Percentiles rank a stretch among this genome's conserved stretches.
These are phyloP conservation scores for Stagonosporopsis chrysanthemi DNA, from an alignment of 2,329 filamentous ascomycete genomes.

Conservation along the genomic window DNA sequence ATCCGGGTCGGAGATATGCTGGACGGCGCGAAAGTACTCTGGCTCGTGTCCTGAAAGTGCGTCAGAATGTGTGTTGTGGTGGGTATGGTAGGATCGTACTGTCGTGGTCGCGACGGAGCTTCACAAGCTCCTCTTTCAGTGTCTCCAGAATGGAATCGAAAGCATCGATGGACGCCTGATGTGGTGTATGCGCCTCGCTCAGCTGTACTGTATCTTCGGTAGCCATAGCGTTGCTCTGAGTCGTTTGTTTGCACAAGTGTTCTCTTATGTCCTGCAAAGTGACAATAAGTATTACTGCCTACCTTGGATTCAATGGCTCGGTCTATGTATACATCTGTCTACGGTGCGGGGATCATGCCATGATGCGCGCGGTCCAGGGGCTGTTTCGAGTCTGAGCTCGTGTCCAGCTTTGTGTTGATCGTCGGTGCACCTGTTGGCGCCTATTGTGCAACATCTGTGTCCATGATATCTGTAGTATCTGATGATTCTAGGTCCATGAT, in stretches of 20 bases:
- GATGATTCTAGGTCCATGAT: too few species aligned
- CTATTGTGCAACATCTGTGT: neutral
- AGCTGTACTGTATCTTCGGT: slow-evolving; percentile 48
- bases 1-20: slow-evolving; percentile 50
- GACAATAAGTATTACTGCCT: neutral
- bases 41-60: slow-evolving; percentile 44
- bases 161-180: slow-evolving; percentile 45
- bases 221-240: slow-evolving; percentile 36
- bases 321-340: neutral
- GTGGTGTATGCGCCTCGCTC: slow-evolving; percentile 42
- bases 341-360: slow-evolving; percentile 5
- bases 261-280: neutral
- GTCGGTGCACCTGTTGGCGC: neutral
- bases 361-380: slow-evolving; percentile 8
- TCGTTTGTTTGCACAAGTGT: neutral
- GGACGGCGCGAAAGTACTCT: slow-evolving; percentile 49
- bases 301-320: neutral
- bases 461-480: neutral
- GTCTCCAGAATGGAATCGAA: slow-evolving; percentile 42
- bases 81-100: slow-evolving; percentile 26
- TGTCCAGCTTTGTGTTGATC: neutral
- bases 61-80: neutral
- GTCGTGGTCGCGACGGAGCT: slow-evolving; percentile 46
- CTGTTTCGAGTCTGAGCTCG: slow-evolving; percentile 6
- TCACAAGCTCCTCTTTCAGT: slow-evolving; percentile 43